Percentiles rank a stretch among this genome's conserved stretches.
phyloP scores from a whole-genome alignment of 1,139 yeast species.

The Pichia sp. region DNA sequence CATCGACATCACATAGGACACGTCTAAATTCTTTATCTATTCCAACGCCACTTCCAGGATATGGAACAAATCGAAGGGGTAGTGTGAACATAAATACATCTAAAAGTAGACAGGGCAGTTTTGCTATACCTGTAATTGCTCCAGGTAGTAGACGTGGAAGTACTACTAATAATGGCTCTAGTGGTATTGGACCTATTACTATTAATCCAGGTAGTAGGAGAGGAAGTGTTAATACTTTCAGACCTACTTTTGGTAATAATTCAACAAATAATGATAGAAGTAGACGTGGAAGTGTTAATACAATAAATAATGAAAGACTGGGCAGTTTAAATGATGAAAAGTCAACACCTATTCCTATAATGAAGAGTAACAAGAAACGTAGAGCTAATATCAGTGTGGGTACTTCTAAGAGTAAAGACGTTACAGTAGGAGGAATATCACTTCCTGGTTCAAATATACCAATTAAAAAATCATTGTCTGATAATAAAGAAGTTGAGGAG shows the following conservation, averaged over 20 bases:
- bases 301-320: background rate
- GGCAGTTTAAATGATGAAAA: slow-evolving; percentile 2
- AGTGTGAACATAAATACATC: slow-evolving; percentile 7
- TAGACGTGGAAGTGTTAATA: slow-evolving; percentile 7
- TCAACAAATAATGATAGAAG: background rate
- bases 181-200: background rate
- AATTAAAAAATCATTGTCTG: background rate
- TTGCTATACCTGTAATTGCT: background rate
- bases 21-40: slow-evolving; percentile 14
- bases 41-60: slow-evolving; percentile 7
- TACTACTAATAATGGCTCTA: background rate
- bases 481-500: slow-evolving; percentile 1
- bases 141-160: slow-evolving; percentile 6
- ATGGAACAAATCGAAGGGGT: slow-evolving; percentile 3
- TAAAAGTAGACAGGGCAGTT: slow-evolving; percentile 8
- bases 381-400: slow-evolving; percentile 5
- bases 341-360: slow-evolving; percentile 6
- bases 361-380: slow-evolving; percentile 8
- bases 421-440: slow-evolving; percentile 11
- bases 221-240: background rate
- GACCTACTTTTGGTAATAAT: background rate
- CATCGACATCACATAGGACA: slow-evolving; percentile 1
- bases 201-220: slow-evolving; percentile 1
- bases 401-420: slow-evolving; percentile 3
- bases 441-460: slow-evolving; percentile 7